Percentiles rank a stretch among this genome's conserved stretches.
phyloP scores from a whole-genome alignment of 2,329 filamentous ascomycete species.

The Fusarium longipes region DNA sequence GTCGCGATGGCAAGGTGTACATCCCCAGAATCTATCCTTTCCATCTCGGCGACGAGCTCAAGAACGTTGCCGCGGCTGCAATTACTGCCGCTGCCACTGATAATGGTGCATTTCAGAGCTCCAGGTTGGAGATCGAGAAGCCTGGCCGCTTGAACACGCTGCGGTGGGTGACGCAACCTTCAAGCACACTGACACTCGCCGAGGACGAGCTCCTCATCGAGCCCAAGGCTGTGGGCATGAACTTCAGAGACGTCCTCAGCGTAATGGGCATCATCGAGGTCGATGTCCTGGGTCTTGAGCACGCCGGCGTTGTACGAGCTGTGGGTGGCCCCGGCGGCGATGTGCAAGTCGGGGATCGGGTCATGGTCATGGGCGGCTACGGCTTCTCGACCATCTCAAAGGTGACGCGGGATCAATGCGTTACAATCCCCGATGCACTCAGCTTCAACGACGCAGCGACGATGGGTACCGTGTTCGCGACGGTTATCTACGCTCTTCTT shows the following conservation, averaged over 20 bases:
- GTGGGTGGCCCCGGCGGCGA: conserved; percentile 40
- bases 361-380: conserved; percentile 7
- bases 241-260: conserved; percentile 44
- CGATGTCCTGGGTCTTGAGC: conserved; percentile 41
- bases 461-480: conserved; percentile 3
- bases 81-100: neutral
- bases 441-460: conserved; percentile 7
- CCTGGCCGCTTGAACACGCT: conserved; percentile 7
- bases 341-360: conserved; percentile 6
- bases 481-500: conserved; percentile 30
- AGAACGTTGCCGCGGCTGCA: conserved; percentile 4
- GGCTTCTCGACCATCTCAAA: conserved; percentile 10
- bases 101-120: conserved; percentile 3
- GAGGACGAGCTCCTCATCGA: conserved; percentile 33
- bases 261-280: conserved; percentile 41
- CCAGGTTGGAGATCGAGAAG: conserved; percentile 9
- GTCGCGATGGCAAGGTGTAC: conserved; percentile 5
- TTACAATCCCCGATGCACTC: conserved; percentile 7
- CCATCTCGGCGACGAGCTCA: conserved; percentile 7
- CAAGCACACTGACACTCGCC: conserved; percentile 6
- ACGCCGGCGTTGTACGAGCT: conserved; percentile 45
- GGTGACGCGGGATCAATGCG: conserved; percentile 5
- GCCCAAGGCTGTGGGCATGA: conserved; percentile 42
- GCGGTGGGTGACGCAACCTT: conserved; percentile 6
- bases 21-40: conserved; percentile 6